phyloP scores from a whole-genome alignment of 2,329 filamentous ascomycete genomes.

The Botrytis squamosa region DNA sequence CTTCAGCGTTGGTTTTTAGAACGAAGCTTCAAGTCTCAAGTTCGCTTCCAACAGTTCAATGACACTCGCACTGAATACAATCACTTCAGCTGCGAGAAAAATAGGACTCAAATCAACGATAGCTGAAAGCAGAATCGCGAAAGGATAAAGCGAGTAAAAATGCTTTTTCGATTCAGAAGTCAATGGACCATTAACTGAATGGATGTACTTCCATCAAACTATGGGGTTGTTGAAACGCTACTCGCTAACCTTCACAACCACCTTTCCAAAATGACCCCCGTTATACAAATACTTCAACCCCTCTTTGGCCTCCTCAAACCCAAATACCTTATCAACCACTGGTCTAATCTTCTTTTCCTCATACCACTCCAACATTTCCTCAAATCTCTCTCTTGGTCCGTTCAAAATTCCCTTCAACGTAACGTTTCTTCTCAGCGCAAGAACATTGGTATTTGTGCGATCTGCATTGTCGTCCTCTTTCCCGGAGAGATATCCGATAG shows the following conservation, averaged over 20 bases:
- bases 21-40: background rate
- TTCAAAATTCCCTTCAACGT: conserved; percentile 58
- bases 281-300: conserved; percentile 49
- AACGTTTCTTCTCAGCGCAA: conserved; percentile 47
- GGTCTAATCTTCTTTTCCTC: conserved; percentile 47
- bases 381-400: conserved; percentile 55
- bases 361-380: conserved; percentile 54
- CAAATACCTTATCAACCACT: conserved; percentile 50
- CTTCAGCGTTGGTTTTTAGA: background rate
- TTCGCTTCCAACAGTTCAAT: background rate
- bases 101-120: background rate
- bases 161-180: background rate
- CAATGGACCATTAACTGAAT: background rate
- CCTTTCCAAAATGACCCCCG: conserved; percentile 50
- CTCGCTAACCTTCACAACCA: conserved; percentile 35
- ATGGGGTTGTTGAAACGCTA: background rate
- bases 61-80: background rate
- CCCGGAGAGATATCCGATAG: conserved; percentile 51
- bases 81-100: background rate
- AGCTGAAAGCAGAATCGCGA: background rate
- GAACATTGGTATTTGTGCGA: conserved; percentile 59
- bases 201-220: background rate
- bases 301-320: conserved; percentile 47
- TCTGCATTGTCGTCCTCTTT: conserved; percentile 56
- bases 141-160: background rate